phyloP scores from a whole-genome alignment of 306 rosid genomes.

The Inga oerstediana region DNA sequence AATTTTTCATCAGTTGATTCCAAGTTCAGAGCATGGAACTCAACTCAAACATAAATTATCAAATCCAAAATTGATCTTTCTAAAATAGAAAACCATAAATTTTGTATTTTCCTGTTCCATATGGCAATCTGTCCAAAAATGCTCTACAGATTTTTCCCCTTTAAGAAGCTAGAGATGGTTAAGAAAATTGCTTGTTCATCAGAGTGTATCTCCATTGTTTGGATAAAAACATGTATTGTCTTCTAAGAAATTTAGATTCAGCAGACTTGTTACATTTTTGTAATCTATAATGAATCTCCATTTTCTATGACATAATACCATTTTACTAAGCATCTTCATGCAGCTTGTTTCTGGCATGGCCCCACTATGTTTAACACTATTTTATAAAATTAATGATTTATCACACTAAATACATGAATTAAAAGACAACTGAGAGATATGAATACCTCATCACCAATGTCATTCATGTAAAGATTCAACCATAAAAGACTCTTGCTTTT shows the following conservation, averaged over 20 bases:
- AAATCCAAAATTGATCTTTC: background rate
- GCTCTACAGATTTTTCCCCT: background rate
- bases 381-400: conserved; percentile 21
- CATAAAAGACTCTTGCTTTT: conserved; percentile 73
- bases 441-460: conserved; percentile 92
- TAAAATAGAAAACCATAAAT: no score
- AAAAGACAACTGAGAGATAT: conserved; percentile 19
- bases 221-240: conserved; percentile 25
- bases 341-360: conserved; percentile 16
- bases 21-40: background rate
- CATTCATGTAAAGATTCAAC: conserved; percentile 95
- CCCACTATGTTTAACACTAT: conserved; percentile 21
- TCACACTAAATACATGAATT: conserved; percentile 12
- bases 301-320: conserved; percentile 15
- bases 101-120: background rate
- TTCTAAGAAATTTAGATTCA: conserved; percentile 5
- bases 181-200: background rate
- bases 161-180: background rate
- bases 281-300: background rate
- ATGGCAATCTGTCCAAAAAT: background rate
- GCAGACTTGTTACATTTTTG: conserved; percentile 7
- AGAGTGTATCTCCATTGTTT: background rate
- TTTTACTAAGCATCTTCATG: conserved; percentile 4
- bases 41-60: background rate
- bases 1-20: conserved; percentile 17